Evolutionary conservation across 2,329 filamentous ascomycete species (phyloP), one percentile per base, ranked within the genome.

Genomic region (Penicillium sp.): DNA sequence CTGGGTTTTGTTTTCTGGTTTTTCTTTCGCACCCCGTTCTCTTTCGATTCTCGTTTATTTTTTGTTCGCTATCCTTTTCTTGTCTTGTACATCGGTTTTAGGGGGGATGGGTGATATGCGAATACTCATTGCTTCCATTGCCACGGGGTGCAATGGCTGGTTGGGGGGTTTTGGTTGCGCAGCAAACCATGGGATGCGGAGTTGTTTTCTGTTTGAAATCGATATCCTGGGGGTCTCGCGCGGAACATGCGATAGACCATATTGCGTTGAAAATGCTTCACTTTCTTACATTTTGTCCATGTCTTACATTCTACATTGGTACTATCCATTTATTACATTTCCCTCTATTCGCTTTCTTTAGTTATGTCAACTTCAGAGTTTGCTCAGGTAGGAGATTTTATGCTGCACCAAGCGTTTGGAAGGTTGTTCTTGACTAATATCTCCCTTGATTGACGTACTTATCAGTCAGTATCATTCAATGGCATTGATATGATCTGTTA

Each of bases 181-280:
- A 71, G 67, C 64, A 70, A 71, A 75, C 72, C 73, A 73, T 72
- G 70, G 75, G 74, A 73, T 76, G 73, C 66, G 75, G 74, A 76
- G 74, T 76, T 75, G 66, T 72, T 70, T 59, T 66, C 60, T 55
- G 37, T 48, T 68, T 68, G 64, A 65, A 68, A 62, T 69, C 67
- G 67, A 70, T 70, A 70, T 70, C 68, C 68, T 67, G 66, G 65
- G 70, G 71, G 71, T 72, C 70, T 69, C 65, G 69, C 67, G 68
- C 65, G 52, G 58, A 59, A 55, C 60, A 59, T 58, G 68, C 68
- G 68, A 72, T 73, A 73, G 71, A 72, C 70, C 71, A 71, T 68
- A 64, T 71, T 68, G 53, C 68, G 62, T 67, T 69, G 63, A 67
- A 66, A 71, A 70, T 67, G 67, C 60, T 62, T 64, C 62, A 38